Evolutionary conservation across 768 basidiomycete genomes (phyloP).

Genomic region (Suillus paluster): DNA sequence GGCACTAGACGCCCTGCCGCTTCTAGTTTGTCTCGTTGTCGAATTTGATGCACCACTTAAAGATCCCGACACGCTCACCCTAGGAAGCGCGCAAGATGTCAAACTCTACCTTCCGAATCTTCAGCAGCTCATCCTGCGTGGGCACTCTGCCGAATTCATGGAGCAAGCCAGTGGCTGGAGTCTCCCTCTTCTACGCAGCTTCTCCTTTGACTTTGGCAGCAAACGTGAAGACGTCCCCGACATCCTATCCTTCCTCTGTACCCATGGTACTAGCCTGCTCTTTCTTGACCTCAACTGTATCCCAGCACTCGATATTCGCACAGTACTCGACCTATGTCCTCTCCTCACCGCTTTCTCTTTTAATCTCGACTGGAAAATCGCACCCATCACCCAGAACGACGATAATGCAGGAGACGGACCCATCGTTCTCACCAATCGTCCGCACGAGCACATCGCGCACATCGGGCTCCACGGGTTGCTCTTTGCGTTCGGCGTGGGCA

Average conservation of each 20-base stretch:
- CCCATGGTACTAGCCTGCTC: conserved; percentile 60
- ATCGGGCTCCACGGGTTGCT: conserved; percentile 73
- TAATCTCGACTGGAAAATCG: conserved; percentile 76
- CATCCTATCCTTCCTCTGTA: conserved; percentile 57
- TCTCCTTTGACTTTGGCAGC: conserved; percentile 56
- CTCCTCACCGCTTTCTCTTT: conserved; percentile 65
- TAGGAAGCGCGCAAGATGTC: conserved; percentile 67
- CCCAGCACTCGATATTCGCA: conserved; percentile 57
- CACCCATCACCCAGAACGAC: conserved; percentile 16
- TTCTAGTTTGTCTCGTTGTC: conserved; percentile 59
- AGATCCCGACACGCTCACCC: conserved; percentile 49
- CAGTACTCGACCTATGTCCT: conserved; percentile 67
- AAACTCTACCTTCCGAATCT: conserved; percentile 57
- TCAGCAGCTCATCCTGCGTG: conserved; percentile 65
- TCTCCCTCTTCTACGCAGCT: conserved; percentile 59
- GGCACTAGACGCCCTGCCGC: conserved; percentile 66
- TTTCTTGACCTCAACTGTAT: conserved; percentile 71
- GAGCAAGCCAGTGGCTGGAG: conserved; percentile 73
- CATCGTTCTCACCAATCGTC: conserved; percentile 48
- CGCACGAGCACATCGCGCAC: conserved; percentile 59
- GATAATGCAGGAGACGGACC: conserved; percentile 32
- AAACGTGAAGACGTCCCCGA: conserved; percentile 56
- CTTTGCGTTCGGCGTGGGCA: conserved; percentile 71
- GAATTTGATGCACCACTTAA: conserved; percentile 41
- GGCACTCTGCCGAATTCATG: conserved; percentile 64